Conservation (phyloP, 2,329 filamentous ascomycete genomes). For the Trichoderma afroharzianum region DNA sequence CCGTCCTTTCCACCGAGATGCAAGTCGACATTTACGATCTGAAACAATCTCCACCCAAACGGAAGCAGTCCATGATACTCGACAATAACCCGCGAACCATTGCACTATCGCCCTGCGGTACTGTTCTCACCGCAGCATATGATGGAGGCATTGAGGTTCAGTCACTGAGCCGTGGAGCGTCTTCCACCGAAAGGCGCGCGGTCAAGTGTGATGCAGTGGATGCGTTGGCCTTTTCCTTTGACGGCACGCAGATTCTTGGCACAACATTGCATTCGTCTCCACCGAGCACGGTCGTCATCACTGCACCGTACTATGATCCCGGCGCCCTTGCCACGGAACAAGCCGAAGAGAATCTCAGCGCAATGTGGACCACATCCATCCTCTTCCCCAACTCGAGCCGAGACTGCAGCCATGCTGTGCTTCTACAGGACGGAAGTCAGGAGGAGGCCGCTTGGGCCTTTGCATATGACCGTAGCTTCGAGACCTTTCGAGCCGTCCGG, state of each 20-base stretch:
- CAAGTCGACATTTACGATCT: constrained; percentile 85
- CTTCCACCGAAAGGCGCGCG: constrained; percentile 65
- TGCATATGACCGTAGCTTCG: constrained; percentile 71
- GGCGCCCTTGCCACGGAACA: constrained; percentile 63
- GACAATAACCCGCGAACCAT: constrained; percentile 77
- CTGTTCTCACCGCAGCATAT: constrained; percentile 79
- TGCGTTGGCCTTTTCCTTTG: constrained; percentile 68
- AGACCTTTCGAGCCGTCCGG: constrained; percentile 73
- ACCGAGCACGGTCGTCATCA: constrained; percentile 71
- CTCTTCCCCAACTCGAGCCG: constrained; percentile 77
- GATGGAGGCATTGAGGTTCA: constrained; percentile 86
- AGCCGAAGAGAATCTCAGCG: constrained; percentile 65
- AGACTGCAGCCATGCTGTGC: constrained; percentile 72
- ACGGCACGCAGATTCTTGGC: constrained; percentile 74
- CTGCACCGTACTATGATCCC: constrained; percentile 75
- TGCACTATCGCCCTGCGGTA: constrained; percentile 74
- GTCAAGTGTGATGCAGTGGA: constrained; percentile 78
- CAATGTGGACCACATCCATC: constrained; percentile 82
- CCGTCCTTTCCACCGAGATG: constrained; percentile 76
- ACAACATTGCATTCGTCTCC: constrained; percentile 64
- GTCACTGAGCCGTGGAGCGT: constrained; percentile 61
- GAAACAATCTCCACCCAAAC: constrained; percentile 58
- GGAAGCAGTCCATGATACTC: constrained; percentile 70
- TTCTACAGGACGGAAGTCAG: constrained; percentile 58
- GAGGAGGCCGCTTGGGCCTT: constrained; percentile 73